These are phyloP conservation scores for Trichoderma endophyticum DNA, from an alignment of 2,329 filamentous ascomycete genomes.

Conservation along the genomic window DNA sequence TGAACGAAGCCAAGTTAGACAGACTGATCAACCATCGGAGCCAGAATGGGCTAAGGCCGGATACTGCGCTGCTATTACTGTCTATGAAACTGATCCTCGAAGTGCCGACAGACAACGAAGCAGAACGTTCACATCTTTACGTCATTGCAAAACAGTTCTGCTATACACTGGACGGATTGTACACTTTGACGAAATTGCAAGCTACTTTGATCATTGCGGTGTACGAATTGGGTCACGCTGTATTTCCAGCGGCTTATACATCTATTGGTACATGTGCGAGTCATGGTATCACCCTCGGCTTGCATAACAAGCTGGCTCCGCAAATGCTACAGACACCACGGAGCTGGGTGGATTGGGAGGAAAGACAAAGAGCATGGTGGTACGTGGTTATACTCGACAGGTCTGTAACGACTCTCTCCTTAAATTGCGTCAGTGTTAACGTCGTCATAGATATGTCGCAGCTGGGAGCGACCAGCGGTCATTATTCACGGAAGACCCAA, in stretches of 20 bases:
- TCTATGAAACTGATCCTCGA: not conserved
- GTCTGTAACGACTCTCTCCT: not conserved
- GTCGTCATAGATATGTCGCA: not conserved
- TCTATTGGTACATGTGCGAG: not conserved
- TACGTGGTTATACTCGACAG: not conserved
- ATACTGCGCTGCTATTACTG: not conserved
- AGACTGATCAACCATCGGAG: not conserved
- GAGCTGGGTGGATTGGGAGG: not conserved
- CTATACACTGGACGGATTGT: not conserved
- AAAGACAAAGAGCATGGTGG: not conserved
- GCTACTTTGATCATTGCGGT: not conserved
- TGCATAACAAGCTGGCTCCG: not conserved
- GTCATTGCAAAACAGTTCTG: not conserved
- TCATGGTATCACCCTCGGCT: not conserved
- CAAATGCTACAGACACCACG: not conserved
- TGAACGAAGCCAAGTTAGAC: not conserved
- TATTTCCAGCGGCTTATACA: not conserved
- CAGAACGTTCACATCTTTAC: not conserved
- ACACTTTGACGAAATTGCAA: not conserved
- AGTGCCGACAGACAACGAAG: not conserved
- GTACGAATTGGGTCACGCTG: not conserved
- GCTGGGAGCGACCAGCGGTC: not conserved
- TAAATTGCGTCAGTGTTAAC: not conserved
- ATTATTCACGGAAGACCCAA: not conserved
- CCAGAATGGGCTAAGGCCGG: not conserved